Percentiles rank a stretch among this genome's conserved stretches.
Conservation (phyloP, 2,329 filamentous ascomycete species). For the Triangularia setosa region DNA sequence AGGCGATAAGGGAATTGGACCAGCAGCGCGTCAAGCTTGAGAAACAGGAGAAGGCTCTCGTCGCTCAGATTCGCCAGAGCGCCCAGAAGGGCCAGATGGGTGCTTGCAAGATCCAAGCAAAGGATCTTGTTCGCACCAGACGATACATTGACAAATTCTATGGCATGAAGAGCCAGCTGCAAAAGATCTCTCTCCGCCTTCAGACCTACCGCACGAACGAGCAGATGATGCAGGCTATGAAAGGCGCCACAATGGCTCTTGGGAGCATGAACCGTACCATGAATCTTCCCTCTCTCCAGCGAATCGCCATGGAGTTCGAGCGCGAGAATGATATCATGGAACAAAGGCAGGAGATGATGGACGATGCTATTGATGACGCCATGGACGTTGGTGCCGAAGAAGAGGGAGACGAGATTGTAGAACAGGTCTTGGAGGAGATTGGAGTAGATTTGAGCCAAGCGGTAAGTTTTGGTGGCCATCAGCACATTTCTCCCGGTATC, state of each 20-base stretch:
- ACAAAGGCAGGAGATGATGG: slow-evolving; percentile 99
- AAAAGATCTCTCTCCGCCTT: slow-evolving; percentile 90
- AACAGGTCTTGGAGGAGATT: slow-evolving; percentile 94
- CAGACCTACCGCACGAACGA: slow-evolving; percentile 97
- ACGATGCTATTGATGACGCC: slow-evolving; percentile 95
- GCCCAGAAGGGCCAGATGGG: slow-evolving; percentile 98
- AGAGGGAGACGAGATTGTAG: slow-evolving; percentile 94
- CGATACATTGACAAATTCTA: slow-evolving; percentile 98
- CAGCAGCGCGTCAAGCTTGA: slow-evolving; percentile 93
- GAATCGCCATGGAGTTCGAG: slow-evolving; percentile 99
- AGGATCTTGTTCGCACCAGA: slow-evolving; percentile 89
- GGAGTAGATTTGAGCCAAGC: slow-evolving; percentile 87
- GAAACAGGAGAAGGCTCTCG: slow-evolving; percentile 97
- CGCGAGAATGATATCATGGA: slow-evolving; percentile 99
- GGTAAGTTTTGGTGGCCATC: slow-evolving; percentile 53
- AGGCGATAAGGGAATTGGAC: slow-evolving; percentile 94
- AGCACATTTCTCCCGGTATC: slow-evolving; percentile 7
- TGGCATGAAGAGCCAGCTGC: slow-evolving; percentile 92
- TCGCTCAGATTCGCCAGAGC: slow-evolving; percentile 95
- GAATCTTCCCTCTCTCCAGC: slow-evolving; percentile 91
- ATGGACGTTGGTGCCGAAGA: slow-evolving; percentile 88
- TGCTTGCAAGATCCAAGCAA: slow-evolving; percentile 97
- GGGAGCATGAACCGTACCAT: slow-evolving; percentile 97
- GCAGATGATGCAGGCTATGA: slow-evolving; percentile 99
- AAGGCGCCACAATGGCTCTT: slow-evolving; percentile 86